Evolutionary conservation across 2,329 filamentous ascomycete genomes (phyloP).

Genomic region (Sphaceloma murrayae): DNA sequence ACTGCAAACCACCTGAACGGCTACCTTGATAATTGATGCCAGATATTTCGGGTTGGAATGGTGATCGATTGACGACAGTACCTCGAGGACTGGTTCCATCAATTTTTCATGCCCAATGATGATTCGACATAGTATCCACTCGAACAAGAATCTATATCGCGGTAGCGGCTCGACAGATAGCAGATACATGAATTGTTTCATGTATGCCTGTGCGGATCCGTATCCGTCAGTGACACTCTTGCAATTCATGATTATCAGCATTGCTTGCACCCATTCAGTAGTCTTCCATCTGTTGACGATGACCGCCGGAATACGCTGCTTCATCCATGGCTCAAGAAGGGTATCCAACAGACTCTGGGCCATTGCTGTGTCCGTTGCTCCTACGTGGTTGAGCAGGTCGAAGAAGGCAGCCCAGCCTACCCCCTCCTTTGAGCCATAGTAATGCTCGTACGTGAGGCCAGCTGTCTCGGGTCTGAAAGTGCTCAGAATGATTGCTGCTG

Average conservation of each 20-base stretch:
- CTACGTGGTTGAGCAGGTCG: conserved; percentile 36
- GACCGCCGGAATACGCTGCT: conserved; percentile 35
- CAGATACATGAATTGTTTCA: conserved; percentile 33
- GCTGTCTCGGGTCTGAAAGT: conserved; percentile 25
- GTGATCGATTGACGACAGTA: conserved; percentile 34
- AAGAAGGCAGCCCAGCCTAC: conserved; percentile 38
- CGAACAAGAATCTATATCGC: conserved; percentile 38
- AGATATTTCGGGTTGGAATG: conserved; percentile 40
- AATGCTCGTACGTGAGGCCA: conserved; percentile 31
- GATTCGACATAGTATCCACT: conserved; percentile 40
- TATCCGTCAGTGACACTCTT: not conserved
- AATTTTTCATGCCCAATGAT: conserved; percentile 30
- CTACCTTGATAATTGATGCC: conserved; percentile 40
- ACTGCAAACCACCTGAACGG: conserved; percentile 34
- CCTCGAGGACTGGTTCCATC: conserved; percentile 28
- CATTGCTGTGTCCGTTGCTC: conserved; percentile 22
- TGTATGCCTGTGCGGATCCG: conserved; percentile 26
- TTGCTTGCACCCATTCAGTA: conserved; percentile 39
- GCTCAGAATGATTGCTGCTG: conserved; percentile 28
- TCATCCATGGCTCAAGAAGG: conserved; percentile 35
- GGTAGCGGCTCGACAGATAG: conserved; percentile 40
- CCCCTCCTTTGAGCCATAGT: conserved; percentile 37
- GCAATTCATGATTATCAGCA: conserved; percentile 35
- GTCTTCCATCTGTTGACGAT: conserved; percentile 41
- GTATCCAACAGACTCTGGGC: conserved; percentile 27